Evolutionary conservation across 805 yeast species (phyloP).

Genomic region (Jamesozyma lodderae): DNA sequence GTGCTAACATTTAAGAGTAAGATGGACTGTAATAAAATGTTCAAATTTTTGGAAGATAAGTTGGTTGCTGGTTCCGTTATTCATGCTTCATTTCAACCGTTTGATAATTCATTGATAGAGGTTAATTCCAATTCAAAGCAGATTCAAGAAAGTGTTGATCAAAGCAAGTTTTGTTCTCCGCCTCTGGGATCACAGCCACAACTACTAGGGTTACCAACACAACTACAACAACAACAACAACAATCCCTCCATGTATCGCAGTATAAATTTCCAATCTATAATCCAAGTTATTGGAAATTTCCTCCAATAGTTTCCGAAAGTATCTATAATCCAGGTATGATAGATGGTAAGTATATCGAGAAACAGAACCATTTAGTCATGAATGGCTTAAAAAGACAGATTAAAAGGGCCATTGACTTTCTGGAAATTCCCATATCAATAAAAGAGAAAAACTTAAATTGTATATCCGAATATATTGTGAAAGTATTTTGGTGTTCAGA

Average conservation of each 20-base stretch:
- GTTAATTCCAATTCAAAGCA: too few species aligned
- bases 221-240: too few species aligned
- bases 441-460: conserved; percentile 25
- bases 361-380: conserved; percentile 7
- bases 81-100: background rate
- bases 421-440: conserved; percentile 28
- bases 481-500: conserved; percentile 32
- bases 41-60: conserved; percentile 16
- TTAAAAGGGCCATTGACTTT: conserved; percentile 28
- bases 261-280: background rate
- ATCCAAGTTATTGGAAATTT: background rate
- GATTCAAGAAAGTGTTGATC: too few species aligned
- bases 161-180: too few species aligned
- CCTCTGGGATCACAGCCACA: too few species aligned
- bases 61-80: conserved; percentile 24
- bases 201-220: too few species aligned
- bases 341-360: too few species aligned
- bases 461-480: conserved; percentile 31
- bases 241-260: too few species aligned
- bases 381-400: conserved; percentile 22
- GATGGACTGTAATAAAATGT: conserved; percentile 16
- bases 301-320: background rate
- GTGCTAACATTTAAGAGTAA: conserved; percentile 16
- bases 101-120: too few species aligned
- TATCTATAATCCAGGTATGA: too few species aligned